phyloP scores from a whole-genome alignment of 208 protist genomes.

The Crithidia bombi region DNA sequence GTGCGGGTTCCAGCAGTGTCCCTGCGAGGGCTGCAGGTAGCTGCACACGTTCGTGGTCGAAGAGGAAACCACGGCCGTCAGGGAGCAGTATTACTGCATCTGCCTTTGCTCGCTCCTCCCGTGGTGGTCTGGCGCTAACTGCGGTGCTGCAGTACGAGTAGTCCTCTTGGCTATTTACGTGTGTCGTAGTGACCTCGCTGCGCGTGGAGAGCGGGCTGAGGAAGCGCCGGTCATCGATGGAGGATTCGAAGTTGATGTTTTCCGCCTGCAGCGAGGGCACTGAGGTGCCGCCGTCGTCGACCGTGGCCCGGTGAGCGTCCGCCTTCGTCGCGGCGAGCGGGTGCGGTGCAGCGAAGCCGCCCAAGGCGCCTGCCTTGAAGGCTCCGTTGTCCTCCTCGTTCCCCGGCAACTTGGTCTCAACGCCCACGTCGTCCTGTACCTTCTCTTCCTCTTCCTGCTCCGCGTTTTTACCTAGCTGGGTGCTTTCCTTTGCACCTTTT shows the following conservation, averaged over 20 bases:
- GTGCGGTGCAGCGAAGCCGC: neutral
- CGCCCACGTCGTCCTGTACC: neutral
- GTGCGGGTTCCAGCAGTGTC: neutral
- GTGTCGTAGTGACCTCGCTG: slow-evolving; percentile 12
- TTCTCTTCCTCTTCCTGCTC: neutral
- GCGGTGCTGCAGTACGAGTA: slow-evolving; percentile 5
- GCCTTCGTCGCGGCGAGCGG: neutral
- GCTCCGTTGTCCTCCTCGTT: neutral
- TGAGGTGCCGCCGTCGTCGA: neutral
- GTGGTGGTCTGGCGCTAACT: neutral
- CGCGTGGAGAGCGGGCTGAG: slow-evolving; percentile 10
- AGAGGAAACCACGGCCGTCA: neutral
- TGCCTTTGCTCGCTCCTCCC: neutral
- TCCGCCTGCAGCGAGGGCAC: neutral
- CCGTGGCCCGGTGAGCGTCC: neutral
- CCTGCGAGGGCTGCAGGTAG: neutral
- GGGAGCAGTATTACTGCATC: neutral
- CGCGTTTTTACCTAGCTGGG: too few species aligned
- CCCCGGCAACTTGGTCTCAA: neutral
- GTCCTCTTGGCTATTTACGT: slow-evolving; percentile 9
- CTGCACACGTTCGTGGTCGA: neutral
- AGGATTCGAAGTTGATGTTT: slow-evolving; percentile 11
- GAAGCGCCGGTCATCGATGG: slow-evolving; percentile 13
- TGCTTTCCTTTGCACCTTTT: too few species aligned
- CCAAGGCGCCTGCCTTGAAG: neutral